These are phyloP conservation scores for Dillenia suffruticosa DNA, from an alignment of 164 flowering plant species.

Conservation along the genomic window DNA sequence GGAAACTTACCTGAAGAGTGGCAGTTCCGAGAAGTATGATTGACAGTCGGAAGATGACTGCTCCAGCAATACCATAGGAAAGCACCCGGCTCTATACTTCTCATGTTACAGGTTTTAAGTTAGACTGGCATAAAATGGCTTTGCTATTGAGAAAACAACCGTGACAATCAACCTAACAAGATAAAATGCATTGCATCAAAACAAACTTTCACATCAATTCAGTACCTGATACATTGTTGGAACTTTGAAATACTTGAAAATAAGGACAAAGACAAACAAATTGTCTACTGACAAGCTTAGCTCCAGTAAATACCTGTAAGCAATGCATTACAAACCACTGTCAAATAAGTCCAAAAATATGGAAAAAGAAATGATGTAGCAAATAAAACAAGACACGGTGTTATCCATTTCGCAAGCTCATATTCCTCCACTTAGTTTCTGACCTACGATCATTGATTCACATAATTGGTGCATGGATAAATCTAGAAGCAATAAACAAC, in stretches of 20 bases:
- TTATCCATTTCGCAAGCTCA: no score
- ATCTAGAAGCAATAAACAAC: no score
- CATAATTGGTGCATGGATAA: no score
- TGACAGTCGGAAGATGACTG: conserved; percentile 74
- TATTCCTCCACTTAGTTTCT: no score
- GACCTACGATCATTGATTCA: no score
- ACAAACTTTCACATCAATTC: neutral
- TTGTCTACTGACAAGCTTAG: conserved; percentile 97
- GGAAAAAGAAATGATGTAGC: neutral
- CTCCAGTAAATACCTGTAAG: conserved; percentile 82
- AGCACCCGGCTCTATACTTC: conserved; percentile 72
- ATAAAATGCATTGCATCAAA: no score
- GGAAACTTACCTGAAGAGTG: conserved; percentile 73
- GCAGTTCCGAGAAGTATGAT: conserved; percentile 88
- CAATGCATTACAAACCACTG: conserved; percentile 1
- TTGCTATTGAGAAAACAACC: neutral
- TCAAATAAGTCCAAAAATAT: neutral
- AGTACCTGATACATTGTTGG: conserved; percentile 76
- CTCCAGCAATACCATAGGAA: conserved; percentile 95
- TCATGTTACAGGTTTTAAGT: conserved; percentile 10
- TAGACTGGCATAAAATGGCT: conserved; percentile 1
- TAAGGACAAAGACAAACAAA: conserved; percentile 84
- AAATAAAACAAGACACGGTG: neutral
- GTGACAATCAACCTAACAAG: no score
- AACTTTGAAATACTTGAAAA: conserved; percentile 95